Conservation (phyloP, 306 rosid species). For the Morella rubra region DNA sequence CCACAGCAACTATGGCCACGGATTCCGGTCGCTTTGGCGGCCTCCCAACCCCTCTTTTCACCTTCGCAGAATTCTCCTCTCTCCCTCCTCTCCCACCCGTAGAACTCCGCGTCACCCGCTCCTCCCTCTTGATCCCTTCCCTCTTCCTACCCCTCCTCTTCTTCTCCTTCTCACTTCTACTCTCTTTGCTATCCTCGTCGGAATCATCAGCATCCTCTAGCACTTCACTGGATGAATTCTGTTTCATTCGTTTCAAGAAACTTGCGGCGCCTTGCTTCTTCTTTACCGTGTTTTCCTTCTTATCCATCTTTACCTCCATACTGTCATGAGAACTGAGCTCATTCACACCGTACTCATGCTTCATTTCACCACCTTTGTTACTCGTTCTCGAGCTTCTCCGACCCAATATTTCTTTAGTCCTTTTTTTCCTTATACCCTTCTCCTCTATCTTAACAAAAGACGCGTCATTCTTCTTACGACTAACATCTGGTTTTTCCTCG, state of each 20-base stretch:
- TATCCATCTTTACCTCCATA: constrained; percentile 31
- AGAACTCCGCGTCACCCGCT: constrained; percentile 29
- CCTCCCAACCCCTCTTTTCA: constrained; percentile 41
- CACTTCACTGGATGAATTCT: constrained; percentile 27
- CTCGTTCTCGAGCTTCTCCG: constrained; percentile 15
- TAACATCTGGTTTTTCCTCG: constrained; percentile 24
- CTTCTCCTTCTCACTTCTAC: too few relatives aligned
- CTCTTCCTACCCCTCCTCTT: too few relatives aligned
- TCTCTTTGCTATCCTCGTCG: too few relatives aligned
- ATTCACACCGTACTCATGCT: constrained; percentile 38
- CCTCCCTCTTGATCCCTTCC: too few relatives aligned
- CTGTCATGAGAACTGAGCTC: constrained; percentile 44
- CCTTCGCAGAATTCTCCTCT: constrained; percentile 31
- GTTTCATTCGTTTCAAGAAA: constrained; percentile 52
- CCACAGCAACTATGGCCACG: neutral
- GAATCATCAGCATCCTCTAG: too few relatives aligned
- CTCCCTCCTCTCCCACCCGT: constrained; percentile 16
- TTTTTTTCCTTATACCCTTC: constrained; percentile 29
- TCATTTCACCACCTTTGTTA: constrained; percentile 18
- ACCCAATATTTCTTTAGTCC: constrained; percentile 29
- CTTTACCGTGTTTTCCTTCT: constrained; percentile 32
- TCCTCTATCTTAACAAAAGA: constrained; percentile 26
- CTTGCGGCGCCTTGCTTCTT: constrained; percentile 47
- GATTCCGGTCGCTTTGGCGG: constrained; percentile 41
- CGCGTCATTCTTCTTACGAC: constrained; percentile 15